These are phyloP conservation scores for Hyparrhenia diplandra DNA, from an alignment of 176 grass and related monocot genomes.

Conservation along the genomic window DNA sequence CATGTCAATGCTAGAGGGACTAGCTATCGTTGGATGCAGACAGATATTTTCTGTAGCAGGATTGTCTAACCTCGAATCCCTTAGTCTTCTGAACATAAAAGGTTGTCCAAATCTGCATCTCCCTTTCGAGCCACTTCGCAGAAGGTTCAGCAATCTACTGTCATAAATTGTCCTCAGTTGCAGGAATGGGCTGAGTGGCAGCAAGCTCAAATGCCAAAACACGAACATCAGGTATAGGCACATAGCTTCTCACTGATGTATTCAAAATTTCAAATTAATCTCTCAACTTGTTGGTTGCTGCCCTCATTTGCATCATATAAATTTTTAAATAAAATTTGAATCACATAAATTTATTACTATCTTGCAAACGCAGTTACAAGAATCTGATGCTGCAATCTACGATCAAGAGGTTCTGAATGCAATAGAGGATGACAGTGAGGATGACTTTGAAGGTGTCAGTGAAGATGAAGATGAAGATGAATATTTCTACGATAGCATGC, in stretches of 20 bases:
- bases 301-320: neutral
- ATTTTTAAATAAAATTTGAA: neutral
- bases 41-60: neutral
- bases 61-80: neutral
- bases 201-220: neutral
- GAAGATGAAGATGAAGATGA: constrained; percentile 28
- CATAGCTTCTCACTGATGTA: neutral
- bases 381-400: neutral
- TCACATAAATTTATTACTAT: neutral
- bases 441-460: neutral
- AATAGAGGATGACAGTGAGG: constrained; percentile 6
- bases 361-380: constrained; percentile 11
- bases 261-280: neutral
- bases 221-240: neutral
- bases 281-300: neutral
- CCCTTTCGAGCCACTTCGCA: neutral
- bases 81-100: constrained; percentile 6
- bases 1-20: neutral
- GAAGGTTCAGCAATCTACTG: neutral
- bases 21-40: constrained; percentile 1
- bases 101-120: constrained; percentile 16
- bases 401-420: neutral
- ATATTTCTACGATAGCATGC: neutral
- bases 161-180: constrained; percentile 16
- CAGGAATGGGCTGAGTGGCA: constrained; percentile 21